phyloP scores from a whole-genome alignment of 495 filamentous ascomycete genomes.

The Podospora pseudocomata region DNA sequence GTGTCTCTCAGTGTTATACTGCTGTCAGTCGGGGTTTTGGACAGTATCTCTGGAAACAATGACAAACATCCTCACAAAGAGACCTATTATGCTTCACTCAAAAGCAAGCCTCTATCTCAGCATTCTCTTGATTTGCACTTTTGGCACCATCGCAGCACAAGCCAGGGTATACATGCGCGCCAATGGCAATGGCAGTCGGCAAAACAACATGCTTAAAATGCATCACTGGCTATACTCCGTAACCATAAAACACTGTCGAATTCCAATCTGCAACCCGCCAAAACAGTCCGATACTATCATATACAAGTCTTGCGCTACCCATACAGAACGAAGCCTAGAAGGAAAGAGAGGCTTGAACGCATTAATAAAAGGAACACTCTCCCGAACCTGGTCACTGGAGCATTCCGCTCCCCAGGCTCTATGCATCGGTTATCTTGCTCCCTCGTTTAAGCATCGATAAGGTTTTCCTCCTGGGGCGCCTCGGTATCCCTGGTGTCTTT shows the following conservation, averaged over 20 bases:
- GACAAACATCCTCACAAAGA: no score
- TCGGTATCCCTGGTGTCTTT: constrained; percentile 56
- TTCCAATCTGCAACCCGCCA: constrained; percentile 27
- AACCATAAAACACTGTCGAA: constrained; percentile 17
- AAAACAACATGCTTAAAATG: constrained; percentile 5
- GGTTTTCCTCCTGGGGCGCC: constrained; percentile 55
- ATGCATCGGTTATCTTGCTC: not conserved
- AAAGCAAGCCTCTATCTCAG: no score
- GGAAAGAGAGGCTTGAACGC: constrained; percentile 4
- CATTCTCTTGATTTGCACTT: not conserved
- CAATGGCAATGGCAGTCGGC: constrained; percentile 13
- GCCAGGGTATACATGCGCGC: constrained; percentile 9
- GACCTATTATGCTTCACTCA: no score
- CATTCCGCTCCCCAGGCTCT: constrained; percentile 8
- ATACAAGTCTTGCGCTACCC: constrained; percentile 20
- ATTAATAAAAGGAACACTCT: constrained; percentile 9
- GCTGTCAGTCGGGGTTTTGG: no score
- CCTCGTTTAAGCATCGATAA: constrained; percentile 60
- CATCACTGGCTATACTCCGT: constrained; percentile 7
- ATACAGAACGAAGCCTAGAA: constrained; percentile 20
- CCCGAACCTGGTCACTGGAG: not conserved
- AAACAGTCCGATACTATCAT: constrained; percentile 19
- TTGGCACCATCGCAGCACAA: not conserved
- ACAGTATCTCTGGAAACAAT: no score
- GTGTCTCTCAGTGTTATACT: not conserved